Conservation (phyloP, 352 stramenopile species). For the Phytopythium helicoides region DNA sequence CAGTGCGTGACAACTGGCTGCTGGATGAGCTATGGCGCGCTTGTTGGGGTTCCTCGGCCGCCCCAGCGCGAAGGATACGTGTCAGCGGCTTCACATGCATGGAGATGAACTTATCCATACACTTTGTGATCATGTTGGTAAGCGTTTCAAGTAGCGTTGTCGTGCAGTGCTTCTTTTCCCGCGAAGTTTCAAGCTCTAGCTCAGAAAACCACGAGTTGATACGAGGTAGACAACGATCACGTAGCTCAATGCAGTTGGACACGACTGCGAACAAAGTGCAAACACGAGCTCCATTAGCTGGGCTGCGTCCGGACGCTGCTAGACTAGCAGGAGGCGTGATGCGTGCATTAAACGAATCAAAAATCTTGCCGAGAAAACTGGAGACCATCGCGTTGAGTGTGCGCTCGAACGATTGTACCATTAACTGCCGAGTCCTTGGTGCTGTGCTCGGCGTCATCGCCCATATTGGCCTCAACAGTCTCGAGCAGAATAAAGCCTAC, state of each 20-base stretch:
- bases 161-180: constrained; percentile 9
- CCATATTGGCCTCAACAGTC: constrained; percentile 31
- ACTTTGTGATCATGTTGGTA: constrained; percentile 48
- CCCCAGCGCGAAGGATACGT: constrained; percentile 41
- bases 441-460: background rate
- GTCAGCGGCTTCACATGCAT: constrained; percentile 49
- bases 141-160: constrained; percentile 36
- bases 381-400: constrained; percentile 51
- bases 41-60: constrained; percentile 46
- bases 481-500: constrained; percentile 45
- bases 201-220: constrained; percentile 48
- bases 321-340: constrained; percentile 35
- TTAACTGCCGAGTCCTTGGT: constrained; percentile 4
- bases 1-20: constrained; percentile 18
- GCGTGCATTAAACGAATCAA: constrained; percentile 40
- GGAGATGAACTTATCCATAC: constrained; percentile 57
- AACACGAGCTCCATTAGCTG: constrained; percentile 29
- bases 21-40: constrained; percentile 4
- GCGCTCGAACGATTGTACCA: constrained; percentile 25
- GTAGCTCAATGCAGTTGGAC: constrained; percentile 70
- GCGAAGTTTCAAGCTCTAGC: constrained; percentile 22
- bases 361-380: constrained; percentile 41
- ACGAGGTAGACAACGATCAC: constrained; percentile 42
- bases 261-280: constrained; percentile 69
- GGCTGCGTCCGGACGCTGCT: constrained; percentile 21